Evolutionary conservation across 2,329 filamentous ascomycete genomes (phyloP), one percentile per base, ranked within the genome.

Genomic region (Beauveria varroae): DNA sequence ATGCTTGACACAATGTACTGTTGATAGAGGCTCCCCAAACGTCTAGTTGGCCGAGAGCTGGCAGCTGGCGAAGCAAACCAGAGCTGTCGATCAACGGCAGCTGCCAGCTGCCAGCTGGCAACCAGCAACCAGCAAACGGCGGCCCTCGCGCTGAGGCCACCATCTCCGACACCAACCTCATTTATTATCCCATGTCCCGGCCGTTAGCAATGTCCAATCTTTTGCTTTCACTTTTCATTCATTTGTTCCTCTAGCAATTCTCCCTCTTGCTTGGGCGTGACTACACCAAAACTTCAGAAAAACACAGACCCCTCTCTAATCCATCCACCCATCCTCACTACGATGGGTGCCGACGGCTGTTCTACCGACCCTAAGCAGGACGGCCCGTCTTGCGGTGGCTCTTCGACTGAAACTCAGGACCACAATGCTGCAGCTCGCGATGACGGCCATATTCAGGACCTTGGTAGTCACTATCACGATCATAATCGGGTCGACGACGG

Each of bases 291-390:
- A 37, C 16, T 37, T 14, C 34, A 16, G 34, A 37, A 37, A 14
- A 37, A 37, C 34, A 37, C 34, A 26, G 34, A 34, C 18, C 12
- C 18, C 5, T 24, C 44, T 50, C 14, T 40, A 9, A 34, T 26
- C 34, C 10, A 2, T 18, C 9, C 9, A 7, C 28, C 34, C 28
- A 57, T 18, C 12, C 7, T 30, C n/a, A 18, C 12, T 18, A 49
- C 7, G 54, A 66, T 66, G 64, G 62, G 57, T 12, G 26, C 41
- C 28, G 63, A 51, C 47, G 64, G 63, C 55, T 65, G 63, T 50
- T 64, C 62, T 43, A 43, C 47, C 18, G 50, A 49, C 44, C 50
- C 57, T 20, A 44, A 54, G 43, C 53, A 49, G 51, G 51, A 61
- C 43, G 30, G 34, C 16, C 24, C 50, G 26, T 46, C 57, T 41